phyloP scores from a whole-genome alignment of 129 eudicot genomes.

The Escallonia herrerae region DNA sequence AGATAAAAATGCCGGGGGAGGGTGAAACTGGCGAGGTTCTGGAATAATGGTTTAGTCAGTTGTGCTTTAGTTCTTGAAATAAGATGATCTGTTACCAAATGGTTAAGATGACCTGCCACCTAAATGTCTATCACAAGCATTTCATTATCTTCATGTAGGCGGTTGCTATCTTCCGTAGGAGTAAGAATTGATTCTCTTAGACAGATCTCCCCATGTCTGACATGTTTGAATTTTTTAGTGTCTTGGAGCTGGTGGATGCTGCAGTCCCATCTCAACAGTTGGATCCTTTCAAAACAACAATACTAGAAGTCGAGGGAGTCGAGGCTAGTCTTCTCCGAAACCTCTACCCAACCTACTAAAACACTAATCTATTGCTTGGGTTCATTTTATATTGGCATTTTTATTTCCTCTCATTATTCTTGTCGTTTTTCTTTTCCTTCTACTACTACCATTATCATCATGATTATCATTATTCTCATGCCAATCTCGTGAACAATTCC shows the following conservation, averaged over 20 bases:
- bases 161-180: not conserved
- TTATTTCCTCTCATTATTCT: not conserved
- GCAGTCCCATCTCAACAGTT: conserved; percentile 62
- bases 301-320: conserved; percentile 71
- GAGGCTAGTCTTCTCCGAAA: conserved; percentile 39
- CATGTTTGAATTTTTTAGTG: conserved; percentile 29
- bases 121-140: not conserved
- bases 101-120: no score
- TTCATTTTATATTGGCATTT: not conserved
- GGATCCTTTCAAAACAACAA: conserved; percentile 67
- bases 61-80: not conserved
- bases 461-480: no score
- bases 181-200: not conserved
- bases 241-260: conserved; percentile 97
- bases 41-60: not conserved
- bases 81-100: not conserved
- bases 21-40: not conserved
- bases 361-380: not conserved
- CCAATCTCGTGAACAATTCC: no score
- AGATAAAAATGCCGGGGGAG: no score
- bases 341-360: not conserved
- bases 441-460: no score
- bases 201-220: conserved; percentile 3
- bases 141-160: not conserved
- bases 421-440: not conserved